phyloP scores from a whole-genome alignment of 2,329 filamentous ascomycete genomes.

The Apiospora kogelbergensis region DNA sequence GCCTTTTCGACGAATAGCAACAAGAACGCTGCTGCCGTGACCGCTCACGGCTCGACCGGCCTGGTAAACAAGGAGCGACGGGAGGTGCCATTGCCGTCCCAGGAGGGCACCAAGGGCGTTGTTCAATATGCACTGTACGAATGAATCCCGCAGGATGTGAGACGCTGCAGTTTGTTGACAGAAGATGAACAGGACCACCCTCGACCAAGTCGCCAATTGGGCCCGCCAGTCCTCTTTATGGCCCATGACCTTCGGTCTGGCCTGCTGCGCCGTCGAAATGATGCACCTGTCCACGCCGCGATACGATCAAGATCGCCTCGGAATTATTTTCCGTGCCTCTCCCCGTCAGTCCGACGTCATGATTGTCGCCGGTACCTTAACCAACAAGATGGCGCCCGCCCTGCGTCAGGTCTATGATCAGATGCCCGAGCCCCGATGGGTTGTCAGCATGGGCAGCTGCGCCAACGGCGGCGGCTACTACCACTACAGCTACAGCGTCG shows the following conservation, averaged over 20 bases:
- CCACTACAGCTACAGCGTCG: constrained; percentile 80
- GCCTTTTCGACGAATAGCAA: constrained; percentile 66
- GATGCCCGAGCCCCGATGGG: constrained; percentile 91
- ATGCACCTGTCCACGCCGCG: constrained; percentile 87
- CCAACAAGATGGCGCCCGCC: constrained; percentile 95
- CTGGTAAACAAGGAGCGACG: constrained; percentile 57
- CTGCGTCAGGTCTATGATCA: constrained; percentile 91
- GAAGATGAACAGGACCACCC: constrained; percentile 58
- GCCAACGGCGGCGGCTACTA: constrained; percentile 86
- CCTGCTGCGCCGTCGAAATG: constrained; percentile 90
- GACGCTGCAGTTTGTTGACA: constrained; percentile 10
- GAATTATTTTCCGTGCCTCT: constrained; percentile 88
- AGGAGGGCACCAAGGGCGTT: constrained; percentile 76
- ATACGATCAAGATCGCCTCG: constrained; percentile 85
- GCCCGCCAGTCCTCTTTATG: constrained; percentile 80
- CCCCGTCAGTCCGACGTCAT: constrained; percentile 88
- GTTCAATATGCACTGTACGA: constrained; percentile 86
- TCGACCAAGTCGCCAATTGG: constrained; percentile 83
- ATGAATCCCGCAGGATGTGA: constrained; percentile 1
- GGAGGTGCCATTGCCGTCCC: constrained; percentile 75
- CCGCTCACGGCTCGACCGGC: constrained; percentile 55
- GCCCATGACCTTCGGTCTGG: constrained; percentile 87
- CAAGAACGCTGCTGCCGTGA: constrained; percentile 59
- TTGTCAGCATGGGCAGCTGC: constrained; percentile 79
- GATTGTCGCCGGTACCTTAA: constrained; percentile 90